Evolutionary conservation across 2,329 filamentous ascomycete species (phyloP).

Genomic region (Penicillium vulpinum): DNA sequence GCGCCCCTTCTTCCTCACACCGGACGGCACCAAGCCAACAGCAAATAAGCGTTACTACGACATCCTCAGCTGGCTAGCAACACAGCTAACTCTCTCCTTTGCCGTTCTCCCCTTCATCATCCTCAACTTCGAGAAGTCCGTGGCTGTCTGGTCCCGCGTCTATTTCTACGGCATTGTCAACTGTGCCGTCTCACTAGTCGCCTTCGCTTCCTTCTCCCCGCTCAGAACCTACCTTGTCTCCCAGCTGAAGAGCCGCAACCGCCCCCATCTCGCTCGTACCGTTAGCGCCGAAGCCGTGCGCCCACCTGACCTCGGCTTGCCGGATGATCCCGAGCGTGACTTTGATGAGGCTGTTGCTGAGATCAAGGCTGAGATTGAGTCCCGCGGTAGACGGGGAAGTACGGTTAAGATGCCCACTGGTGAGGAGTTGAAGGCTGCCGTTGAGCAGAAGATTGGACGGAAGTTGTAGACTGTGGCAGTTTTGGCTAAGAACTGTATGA

Average conservation of each 20-base stretch:
- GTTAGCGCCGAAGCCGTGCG: conserved; percentile 60
- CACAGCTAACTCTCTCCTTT: conserved; percentile 82
- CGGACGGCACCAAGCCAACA: conserved; percentile 68
- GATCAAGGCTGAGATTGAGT: conserved; percentile 71
- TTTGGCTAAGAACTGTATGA: neutral
- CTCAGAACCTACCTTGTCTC: conserved; percentile 63
- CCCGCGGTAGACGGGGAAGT: conserved; percentile 51
- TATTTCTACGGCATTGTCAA: conserved; percentile 83
- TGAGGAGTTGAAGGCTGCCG: conserved; percentile 53
- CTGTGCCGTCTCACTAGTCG: conserved; percentile 63
- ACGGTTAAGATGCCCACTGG: conserved; percentile 47
- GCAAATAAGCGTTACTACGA: conserved; percentile 85
- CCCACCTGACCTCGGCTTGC: conserved; percentile 73
- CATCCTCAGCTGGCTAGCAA: conserved; percentile 69
- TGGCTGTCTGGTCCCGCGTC: conserved; percentile 77
- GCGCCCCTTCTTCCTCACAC: conserved; percentile 87
- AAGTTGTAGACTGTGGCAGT: conserved; percentile 34
- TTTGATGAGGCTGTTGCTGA: conserved; percentile 77
- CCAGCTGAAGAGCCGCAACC: conserved; percentile 59
- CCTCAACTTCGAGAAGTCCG: conserved; percentile 68
- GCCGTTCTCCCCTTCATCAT: conserved; percentile 81
- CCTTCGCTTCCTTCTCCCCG: conserved; percentile 70
- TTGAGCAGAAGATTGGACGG: conserved; percentile 53
- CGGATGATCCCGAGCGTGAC: conserved; percentile 72
- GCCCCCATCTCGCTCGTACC: conserved; percentile 44